These are phyloP conservation scores for Talaromyces sp. DNA, from an alignment of 2,329 filamentous ascomycete genomes.

Conservation along the genomic window DNA sequence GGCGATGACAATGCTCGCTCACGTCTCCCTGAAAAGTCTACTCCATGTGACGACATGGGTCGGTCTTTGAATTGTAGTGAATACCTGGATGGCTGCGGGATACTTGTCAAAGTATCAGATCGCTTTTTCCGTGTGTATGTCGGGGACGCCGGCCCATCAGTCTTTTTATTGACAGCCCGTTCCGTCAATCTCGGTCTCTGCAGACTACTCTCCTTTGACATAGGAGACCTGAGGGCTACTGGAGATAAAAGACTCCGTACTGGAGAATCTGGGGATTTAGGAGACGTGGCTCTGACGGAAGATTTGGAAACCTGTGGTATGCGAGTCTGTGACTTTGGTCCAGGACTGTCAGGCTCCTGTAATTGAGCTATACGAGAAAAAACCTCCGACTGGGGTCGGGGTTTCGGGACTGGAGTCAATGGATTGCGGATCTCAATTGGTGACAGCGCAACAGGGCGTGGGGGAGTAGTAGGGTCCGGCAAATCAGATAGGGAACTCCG, in stretches of 20 bases:
- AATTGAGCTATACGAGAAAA: slow-evolving; percentile 21
- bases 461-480: slow-evolving; percentile 61
- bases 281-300: slow-evolving; percentile 22
- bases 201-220: slow-evolving; percentile 41
- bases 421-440: slow-evolving; percentile 37
- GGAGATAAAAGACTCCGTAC: slow-evolving; percentile 33
- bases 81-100: slow-evolving; percentile 44
- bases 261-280: slow-evolving; percentile 31
- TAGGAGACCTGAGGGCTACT: slow-evolving; percentile 32
- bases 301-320: slow-evolving; percentile 12
- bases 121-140: slow-evolving; percentile 42
- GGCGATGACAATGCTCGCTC: slow-evolving; percentile 58
- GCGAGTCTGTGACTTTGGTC: slow-evolving; percentile 6
- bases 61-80: slow-evolving; percentile 33
- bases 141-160: slow-evolving; percentile 33
- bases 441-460: slow-evolving; percentile 47
- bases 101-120: slow-evolving; percentile 45
- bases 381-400: slow-evolving; percentile 27
- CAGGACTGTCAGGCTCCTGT: slow-evolving; percentile 6
- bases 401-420: slow-evolving; percentile 28
- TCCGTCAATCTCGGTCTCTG: slow-evolving; percentile 33
- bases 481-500: slow-evolving; percentile 90
- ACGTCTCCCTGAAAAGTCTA: slow-evolving; percentile 28
- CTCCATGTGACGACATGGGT: slow-evolving; percentile 27
- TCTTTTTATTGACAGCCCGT: slow-evolving; percentile 30